phyloP scores from a whole-genome alignment of 352 stramenopile species.

The Phytophthora hibernalis region DNA sequence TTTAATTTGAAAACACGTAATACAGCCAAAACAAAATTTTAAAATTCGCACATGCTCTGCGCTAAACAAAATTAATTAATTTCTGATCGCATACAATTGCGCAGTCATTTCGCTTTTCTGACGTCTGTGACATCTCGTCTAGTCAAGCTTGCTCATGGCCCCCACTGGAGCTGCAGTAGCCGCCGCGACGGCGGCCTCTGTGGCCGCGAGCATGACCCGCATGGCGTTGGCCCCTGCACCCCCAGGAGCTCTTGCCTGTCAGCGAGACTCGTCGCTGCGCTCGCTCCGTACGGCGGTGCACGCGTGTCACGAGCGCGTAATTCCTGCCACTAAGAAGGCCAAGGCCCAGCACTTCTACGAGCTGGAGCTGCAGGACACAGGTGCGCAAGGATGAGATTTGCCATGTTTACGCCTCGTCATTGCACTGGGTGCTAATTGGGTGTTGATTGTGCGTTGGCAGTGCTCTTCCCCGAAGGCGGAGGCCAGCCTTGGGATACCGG shows the following conservation, averaged over 20 bases:
- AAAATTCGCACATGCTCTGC: too few relatives aligned
- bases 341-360: constrained; percentile 56
- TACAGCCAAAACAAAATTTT: too few relatives aligned
- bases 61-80: too few relatives aligned
- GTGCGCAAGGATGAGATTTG: constrained; percentile 12
- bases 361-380: constrained; percentile 73
- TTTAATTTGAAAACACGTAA: neutral
- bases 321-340: constrained; percentile 42
- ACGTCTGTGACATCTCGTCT: too few relatives aligned
- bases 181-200: constrained; percentile 17
- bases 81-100: neutral
- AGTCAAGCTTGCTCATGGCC: too few relatives aligned
- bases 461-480: constrained; percentile 89
- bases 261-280: constrained; percentile 70
- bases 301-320: constrained; percentile 38
- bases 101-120: constrained; percentile 17
- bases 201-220: constrained; percentile 13
- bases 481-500: constrained; percentile 89
- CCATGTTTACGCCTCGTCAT: neutral
- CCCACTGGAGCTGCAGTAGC: constrained; percentile 32
- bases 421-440: too few relatives aligned
- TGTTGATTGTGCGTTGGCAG: constrained; percentile 24
- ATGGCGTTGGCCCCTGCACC: constrained; percentile 25
- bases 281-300: constrained; percentile 58
- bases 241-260: constrained; percentile 64